Evolutionary conservation across 768 basidiomycete species (phyloP).

Genomic region (Lentinula edodes): DNA sequence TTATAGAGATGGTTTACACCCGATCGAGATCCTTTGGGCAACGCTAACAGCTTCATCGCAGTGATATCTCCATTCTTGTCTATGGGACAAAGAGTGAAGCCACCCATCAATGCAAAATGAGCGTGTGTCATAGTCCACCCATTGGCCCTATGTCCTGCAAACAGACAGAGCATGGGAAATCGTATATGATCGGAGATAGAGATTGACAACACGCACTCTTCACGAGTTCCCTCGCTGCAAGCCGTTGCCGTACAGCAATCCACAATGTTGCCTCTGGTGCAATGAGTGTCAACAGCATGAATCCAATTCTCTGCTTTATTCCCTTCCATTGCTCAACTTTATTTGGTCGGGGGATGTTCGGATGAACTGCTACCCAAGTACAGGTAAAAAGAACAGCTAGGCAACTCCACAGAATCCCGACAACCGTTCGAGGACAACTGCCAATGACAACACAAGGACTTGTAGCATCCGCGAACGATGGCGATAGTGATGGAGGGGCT

Average conservation of each 20-base stretch:
- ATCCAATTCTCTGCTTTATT: neutral
- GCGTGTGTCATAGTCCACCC: neutral
- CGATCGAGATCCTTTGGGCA: neutral
- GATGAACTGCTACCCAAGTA: neutral
- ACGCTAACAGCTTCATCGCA: neutral
- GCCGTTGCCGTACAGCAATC: neutral
- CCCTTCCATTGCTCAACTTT: neutral
- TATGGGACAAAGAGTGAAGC: conserved; percentile 7
- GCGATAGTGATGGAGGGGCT: neutral
- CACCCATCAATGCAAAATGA: conserved; percentile 14
- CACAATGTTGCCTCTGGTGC: neutral
- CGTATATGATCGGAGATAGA: neutral
- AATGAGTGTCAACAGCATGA: neutral
- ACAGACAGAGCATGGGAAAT: neutral
- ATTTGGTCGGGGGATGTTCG: neutral
- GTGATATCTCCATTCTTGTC: neutral
- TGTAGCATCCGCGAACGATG: neutral
- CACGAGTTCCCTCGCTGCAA: neutral
- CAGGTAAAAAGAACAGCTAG: neutral
- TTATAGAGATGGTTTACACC: neutral
- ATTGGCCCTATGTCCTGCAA: neutral
- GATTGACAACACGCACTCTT: neutral
- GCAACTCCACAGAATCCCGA: neutral
- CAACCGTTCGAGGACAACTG: neutral
- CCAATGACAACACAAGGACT: neutral